Evolutionary conservation across 225 moss, liverwort and hornwort species (phyloP).

Genomic region (Asterella californica): DNA sequence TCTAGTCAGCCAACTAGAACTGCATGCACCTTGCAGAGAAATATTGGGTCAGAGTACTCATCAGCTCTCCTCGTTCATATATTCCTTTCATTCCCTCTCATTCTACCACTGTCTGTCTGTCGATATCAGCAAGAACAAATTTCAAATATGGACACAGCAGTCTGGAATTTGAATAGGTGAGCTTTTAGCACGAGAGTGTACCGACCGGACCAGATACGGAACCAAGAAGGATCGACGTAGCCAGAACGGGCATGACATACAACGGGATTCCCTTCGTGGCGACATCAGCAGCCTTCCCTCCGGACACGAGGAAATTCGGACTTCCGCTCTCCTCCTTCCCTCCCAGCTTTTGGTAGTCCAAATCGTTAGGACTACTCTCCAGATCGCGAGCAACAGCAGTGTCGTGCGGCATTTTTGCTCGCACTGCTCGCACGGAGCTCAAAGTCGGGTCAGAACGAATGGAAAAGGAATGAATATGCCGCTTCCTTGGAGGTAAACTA

Average conservation of each 20-base stretch:
- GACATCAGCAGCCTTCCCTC: no score
- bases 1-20: background rate
- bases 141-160: background rate
- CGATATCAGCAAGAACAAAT: background rate
- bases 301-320: background rate
- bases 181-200: background rate
- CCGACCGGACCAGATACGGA: slow-evolving; percentile 11
- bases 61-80: background rate
- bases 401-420: no score
- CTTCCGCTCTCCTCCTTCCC: background rate
- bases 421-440: no score
- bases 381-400: no score
- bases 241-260: slow-evolving; percentile 10
- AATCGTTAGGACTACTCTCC: no score
- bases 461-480: no score
- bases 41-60: background rate
- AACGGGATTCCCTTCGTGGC: background rate
- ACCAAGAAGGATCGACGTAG: background rate
- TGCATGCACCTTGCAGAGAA: background rate
- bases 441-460: no score
- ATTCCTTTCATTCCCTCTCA: background rate
- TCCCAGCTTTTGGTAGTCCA: no score
- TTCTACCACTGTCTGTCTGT: background rate
- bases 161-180: background rate
- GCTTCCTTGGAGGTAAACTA: no score